Evolutionary conservation across 768 basidiomycete species (phyloP).

Genomic region (Phanerochaete sordida): DNA sequence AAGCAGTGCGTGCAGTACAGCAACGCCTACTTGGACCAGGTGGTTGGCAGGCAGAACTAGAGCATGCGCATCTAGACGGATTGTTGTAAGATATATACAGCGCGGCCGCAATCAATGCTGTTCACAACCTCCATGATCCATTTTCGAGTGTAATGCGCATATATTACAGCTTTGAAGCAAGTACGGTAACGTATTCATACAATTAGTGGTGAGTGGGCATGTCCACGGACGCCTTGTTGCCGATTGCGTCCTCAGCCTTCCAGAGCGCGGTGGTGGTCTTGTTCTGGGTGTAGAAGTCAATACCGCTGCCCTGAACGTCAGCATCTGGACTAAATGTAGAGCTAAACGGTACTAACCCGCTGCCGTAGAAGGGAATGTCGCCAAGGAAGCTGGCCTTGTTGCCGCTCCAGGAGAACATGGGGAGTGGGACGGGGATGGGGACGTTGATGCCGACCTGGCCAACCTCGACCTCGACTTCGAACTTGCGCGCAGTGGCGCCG

Average conservation of each 20-base stretch:
- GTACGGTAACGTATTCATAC: background rate
- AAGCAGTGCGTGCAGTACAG: constrained; percentile 72
- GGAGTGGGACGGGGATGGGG: constrained; percentile 87
- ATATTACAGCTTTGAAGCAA: background rate
- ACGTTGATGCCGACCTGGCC: constrained; percentile 95
- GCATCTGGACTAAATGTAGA: constrained; percentile 4
- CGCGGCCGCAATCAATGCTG: no score
- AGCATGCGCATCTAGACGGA: no score
- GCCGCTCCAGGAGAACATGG: constrained; percentile 97
- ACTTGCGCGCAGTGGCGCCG: constrained; percentile 92
- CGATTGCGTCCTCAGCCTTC: constrained; percentile 82
- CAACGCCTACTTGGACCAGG: constrained; percentile 75
- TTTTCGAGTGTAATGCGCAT: background rate
- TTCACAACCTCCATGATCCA: background rate
- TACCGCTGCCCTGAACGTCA: constrained; percentile 46
- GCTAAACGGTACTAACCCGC: constrained; percentile 45
- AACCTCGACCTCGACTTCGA: constrained; percentile 83
- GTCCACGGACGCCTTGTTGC: constrained; percentile 74
- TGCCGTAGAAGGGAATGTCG: constrained; percentile 90
- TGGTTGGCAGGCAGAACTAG: constrained; percentile 31
- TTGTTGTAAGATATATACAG: no score
- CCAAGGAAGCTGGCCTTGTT: constrained; percentile 87
- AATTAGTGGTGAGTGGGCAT: constrained; percentile 78
- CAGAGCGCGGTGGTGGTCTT: constrained; percentile 96
- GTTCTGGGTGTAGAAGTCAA: constrained; percentile 96